Evolutionary conservation across 176 grass and related monocot species (phyloP).

Genomic region (Oryza coarctata): DNA sequence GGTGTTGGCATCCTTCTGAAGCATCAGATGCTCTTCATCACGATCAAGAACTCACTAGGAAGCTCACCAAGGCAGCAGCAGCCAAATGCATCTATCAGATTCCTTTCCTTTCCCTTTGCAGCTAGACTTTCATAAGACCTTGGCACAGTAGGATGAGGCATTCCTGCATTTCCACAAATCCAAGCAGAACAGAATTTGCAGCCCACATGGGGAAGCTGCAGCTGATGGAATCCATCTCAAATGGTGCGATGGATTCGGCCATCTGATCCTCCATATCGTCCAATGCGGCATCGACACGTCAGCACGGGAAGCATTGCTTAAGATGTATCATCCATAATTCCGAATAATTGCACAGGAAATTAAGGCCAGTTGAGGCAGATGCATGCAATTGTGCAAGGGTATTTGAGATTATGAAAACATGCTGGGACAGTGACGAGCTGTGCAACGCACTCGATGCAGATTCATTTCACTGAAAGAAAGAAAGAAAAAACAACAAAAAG

Average conservation of each 20-base stretch:
- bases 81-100: constrained; percentile 24
- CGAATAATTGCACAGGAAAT: background rate
- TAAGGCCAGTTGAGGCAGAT: background rate
- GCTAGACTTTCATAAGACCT: background rate
- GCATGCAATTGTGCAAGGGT: constrained; percentile 3
- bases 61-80: constrained; percentile 16
- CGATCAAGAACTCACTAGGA: constrained; percentile 27
- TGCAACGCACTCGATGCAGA: constrained; percentile 4
- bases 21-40: constrained; percentile 45
- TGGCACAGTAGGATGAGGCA: background rate
- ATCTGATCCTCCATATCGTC: background rate
- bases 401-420: constrained; percentile 15
- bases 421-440: constrained; percentile 14
- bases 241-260: background rate
- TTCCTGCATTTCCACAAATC: constrained; percentile 14
- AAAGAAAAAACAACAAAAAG: background rate
- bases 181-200: constrained; percentile 24
- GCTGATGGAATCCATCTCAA: background rate
- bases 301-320: background rate
- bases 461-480: constrained; percentile 24
- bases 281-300: background rate
- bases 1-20: constrained; percentile 7
- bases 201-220: background rate
- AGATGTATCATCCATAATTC: constrained; percentile 10
- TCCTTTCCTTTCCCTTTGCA: constrained; percentile 29